Evolutionary conservation across 2,329 filamentous ascomycete genomes (phyloP), one percentile per base, ranked within the genome.

Genomic region (Aspergillus tamarii): DNA sequence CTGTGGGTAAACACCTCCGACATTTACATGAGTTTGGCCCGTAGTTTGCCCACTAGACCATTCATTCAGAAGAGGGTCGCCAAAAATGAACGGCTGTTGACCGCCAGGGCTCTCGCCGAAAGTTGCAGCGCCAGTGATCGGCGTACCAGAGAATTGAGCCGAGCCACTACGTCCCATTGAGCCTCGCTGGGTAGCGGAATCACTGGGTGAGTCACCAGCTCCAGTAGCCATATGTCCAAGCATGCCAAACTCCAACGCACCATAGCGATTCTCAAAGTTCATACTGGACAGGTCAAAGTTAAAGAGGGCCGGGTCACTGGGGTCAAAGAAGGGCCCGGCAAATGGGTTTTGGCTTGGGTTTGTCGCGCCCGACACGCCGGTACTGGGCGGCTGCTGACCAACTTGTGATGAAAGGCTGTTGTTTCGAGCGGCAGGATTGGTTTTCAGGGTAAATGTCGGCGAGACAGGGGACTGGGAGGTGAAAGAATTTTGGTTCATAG

Each of bases 191-290:
- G 78, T 81, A 56, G 75, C 75, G 23, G 77, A 80, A 61, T 95
- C 92, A 60, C 88, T 88, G 6, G 90, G 87, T 8, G 90, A 91
- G 70, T 95, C 92, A n/a, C 89, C 91, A 16, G 92, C 91, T 16
- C 91, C 91, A n/a, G 91, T 93, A 64, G 92, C 93, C 91, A 99
- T 96, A 76, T 98, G 94, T 32, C 93, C 93, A 0, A 99, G 87
- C 87, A 98, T 97, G 60, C 93, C 91, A 76, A 98, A 97, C 77
- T 98, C 95, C 77, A 97, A 85, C 21, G 94, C 94, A 64, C 94
- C 94, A 74, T 98, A 99, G 68, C 96, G 93, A 75, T 95, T 98
- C 61, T 93, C 94, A 77, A 98, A 99, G 76, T 95, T 95, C 76
- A 97, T 86, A 64, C 93, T 93, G 61, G 96, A 93, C 12, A 97